These are phyloP conservation scores for Tolypocladium ophioglossoides DNA, from an alignment of 2,329 filamentous ascomycete genomes.

Conservation along the genomic window DNA sequence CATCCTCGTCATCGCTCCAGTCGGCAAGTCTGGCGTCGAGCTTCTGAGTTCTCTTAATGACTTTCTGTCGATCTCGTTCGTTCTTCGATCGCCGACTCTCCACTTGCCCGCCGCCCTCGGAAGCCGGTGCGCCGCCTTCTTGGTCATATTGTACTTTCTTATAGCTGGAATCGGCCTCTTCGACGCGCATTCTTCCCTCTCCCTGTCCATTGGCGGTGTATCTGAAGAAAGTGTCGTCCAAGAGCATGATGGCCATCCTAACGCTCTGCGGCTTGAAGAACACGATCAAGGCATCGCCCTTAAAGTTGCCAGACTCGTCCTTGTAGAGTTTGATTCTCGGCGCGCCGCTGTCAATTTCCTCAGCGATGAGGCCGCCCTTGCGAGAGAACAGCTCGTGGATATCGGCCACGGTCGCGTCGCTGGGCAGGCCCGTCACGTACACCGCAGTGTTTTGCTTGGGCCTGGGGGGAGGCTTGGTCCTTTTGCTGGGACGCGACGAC, in stretches of 20 bases:
- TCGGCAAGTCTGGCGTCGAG: slow-evolving; percentile 85
- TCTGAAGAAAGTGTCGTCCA: slow-evolving; percentile 76
- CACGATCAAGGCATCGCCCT: slow-evolving; percentile 85
- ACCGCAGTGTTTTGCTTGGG: slow-evolving; percentile 74
- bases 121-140: slow-evolving; percentile 12
- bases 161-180: slow-evolving; percentile 80
- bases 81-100: slow-evolving; percentile 35
- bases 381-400: slow-evolving; percentile 72
- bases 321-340: slow-evolving; percentile 91
- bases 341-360: slow-evolving; percentile 80
- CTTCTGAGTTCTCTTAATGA: slow-evolving; percentile 84
- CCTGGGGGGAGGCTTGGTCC: slow-evolving; percentile 35
- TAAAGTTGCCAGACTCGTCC: slow-evolving; percentile 73
- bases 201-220: slow-evolving; percentile 40
- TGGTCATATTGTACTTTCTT: slow-evolving; percentile 70
- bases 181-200: slow-evolving; percentile 64
- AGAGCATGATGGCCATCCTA: slow-evolving; percentile 66
- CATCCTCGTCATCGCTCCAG: slow-evolving; percentile 73
- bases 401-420: slow-evolving; percentile 69
- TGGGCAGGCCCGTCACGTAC: slow-evolving; percentile 80
- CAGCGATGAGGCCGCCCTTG: slow-evolving; percentile 83
- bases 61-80: slow-evolving; percentile 71
- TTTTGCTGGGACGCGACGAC: slow-evolving; percentile 30
- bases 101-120: slow-evolving; percentile 21
- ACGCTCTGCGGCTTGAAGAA: slow-evolving; percentile 97